Conservation (phyloP, 2,329 filamentous ascomycete species). For the Lachnum nothofagi region DNA sequence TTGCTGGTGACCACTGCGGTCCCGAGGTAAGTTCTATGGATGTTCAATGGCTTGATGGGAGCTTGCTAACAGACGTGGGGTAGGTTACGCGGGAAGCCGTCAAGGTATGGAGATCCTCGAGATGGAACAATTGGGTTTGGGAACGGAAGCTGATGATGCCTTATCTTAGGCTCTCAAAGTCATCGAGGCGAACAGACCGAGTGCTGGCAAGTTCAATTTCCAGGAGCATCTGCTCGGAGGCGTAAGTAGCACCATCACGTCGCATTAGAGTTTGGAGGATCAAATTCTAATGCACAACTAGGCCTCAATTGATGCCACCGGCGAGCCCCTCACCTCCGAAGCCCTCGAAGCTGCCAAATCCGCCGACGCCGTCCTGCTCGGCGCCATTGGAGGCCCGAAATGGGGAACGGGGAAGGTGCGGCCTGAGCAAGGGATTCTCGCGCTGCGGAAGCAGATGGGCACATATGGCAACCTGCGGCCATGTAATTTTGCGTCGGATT, state of each 20-base stretch:
- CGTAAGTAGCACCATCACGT: slow-evolving; percentile 51
- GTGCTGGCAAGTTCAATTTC: slow-evolving; percentile 75
- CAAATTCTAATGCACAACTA: slow-evolving; percentile 35
- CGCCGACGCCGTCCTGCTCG: slow-evolving; percentile 85
- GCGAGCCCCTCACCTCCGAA: slow-evolving; percentile 73
- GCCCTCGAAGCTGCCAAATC: slow-evolving; percentile 77
- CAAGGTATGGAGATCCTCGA: slow-evolving; percentile 53
- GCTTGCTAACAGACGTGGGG: slow-evolving; percentile 15
- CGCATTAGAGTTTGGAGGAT: slow-evolving; percentile 2
- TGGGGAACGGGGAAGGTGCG: slow-evolving; percentile 87
- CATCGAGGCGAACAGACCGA: slow-evolving; percentile 66
- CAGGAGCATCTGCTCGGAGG: slow-evolving; percentile 87
- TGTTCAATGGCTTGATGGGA: slow-evolving; percentile 3
- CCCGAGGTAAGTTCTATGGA: slow-evolving; percentile 61
- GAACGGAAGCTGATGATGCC: background rate
- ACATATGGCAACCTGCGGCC: slow-evolving; percentile 94
- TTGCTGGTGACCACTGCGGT: slow-evolving; percentile 78
- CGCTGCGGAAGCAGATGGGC: slow-evolving; percentile 85
- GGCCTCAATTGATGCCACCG: slow-evolving; percentile 83
- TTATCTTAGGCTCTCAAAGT: slow-evolving; percentile 64
- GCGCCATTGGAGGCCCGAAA: slow-evolving; percentile 92
- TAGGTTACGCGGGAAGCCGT: slow-evolving; percentile 79
- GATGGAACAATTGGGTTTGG: slow-evolving; percentile 18
- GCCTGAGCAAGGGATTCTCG: slow-evolving; percentile 87
- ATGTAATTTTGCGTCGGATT: slow-evolving; percentile 89